Evolutionary conservation across 2,329 filamentous ascomycete species (phyloP), one percentile per base, ranked within the genome.

Genomic region (Penicillium sp.): DNA sequence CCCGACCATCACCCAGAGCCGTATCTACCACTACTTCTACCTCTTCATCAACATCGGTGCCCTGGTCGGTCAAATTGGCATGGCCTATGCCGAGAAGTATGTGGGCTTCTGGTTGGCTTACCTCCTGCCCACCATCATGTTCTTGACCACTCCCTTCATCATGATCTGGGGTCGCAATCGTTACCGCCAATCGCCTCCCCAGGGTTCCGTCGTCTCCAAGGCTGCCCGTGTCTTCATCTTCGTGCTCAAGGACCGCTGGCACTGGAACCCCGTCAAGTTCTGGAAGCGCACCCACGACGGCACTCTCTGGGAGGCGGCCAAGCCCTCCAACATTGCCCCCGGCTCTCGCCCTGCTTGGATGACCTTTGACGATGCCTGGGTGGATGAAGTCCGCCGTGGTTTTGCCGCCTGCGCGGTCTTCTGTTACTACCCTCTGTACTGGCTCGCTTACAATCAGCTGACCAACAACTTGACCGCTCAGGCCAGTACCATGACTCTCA

Each of bases 311-410:
- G 52, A 54, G 33, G 46, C 29, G 39, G 53, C 25, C 38, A 47
- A 43, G 36, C 29, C 44, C 3, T 46, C 49, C 11, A 49, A 44
- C 33, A 55, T 50, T 27, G 39, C 45, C 7, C 48, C 46, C 4
- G 26, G 18, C 11, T 43, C 36, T 42, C 59, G 46, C 4, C 48
- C 50, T 34, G 35, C 46, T 37, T 55, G 52, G 56, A 53, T 54
- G 51, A 57, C 44, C 0, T 90, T 89, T 58, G 86, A 91, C 55
- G 88, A 91, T 58, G 80, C 81, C 46, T 91, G 86, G 85, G 86
- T 91, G 35, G 86, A 89, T 63, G 85, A 90, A 63, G 82, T 90
- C 39, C 76, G 76, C 47, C 83, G 86, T 68, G 85, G 84, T 50
- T 73, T 86, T 50, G 75, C 78, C 56, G 84, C 84, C 49, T 86